phyloP scores from a whole-genome alignment of 1,284 basidiomycete genomes.

The Sporisorium scitamineum region DNA sequence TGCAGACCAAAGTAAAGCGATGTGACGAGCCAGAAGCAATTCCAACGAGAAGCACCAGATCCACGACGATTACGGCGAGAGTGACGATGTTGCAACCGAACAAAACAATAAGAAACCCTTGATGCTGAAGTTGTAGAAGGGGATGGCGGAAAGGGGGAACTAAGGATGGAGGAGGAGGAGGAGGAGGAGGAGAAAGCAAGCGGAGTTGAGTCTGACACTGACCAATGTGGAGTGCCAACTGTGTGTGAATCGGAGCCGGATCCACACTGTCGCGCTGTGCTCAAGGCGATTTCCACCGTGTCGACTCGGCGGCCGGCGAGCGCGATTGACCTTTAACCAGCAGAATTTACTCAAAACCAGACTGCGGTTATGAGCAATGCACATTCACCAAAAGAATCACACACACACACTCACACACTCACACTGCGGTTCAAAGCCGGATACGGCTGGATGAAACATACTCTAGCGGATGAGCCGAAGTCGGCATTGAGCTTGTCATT shows the following conservation, averaged over 20 bases:
- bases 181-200: not conserved
- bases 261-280: not conserved
- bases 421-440: too few relatives aligned
- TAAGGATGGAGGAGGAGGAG: not conserved
- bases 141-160: not conserved
- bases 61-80: slow-evolving; percentile 4
- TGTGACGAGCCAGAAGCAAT: slow-evolving; percentile 1
- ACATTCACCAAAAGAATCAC: too few relatives aligned
- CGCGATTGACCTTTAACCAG: too few relatives aligned
- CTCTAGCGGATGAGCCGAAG: not conserved
- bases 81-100: not conserved
- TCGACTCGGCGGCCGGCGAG: not conserved
- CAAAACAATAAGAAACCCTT: not conserved
- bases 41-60: slow-evolving; percentile 10
- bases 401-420: too few relatives aligned
- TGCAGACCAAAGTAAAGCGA: not conserved
- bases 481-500: not conserved
- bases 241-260: not conserved
- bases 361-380: too few relatives aligned
- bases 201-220: not conserved
- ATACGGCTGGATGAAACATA: too few relatives aligned
- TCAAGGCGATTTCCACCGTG: not conserved
- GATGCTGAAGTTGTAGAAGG: not conserved
- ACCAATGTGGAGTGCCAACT: not conserved
- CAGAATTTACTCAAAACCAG: too few relatives aligned